Conservation (phyloP, 2,329 filamentous ascomycete genomes). For the Aspergillus pseudotamarii region DNA sequence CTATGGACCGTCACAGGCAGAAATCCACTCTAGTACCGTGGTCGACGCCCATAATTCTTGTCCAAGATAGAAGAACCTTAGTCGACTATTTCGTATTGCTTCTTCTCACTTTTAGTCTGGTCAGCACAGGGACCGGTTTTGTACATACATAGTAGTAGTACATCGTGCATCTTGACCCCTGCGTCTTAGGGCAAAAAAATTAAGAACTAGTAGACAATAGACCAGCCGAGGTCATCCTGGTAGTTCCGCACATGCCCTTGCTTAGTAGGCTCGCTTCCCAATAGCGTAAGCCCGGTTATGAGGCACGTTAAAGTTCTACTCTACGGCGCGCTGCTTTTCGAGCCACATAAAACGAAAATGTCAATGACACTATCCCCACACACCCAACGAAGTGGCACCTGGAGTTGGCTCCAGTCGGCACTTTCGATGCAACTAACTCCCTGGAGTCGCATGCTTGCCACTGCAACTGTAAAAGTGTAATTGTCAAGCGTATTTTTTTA, state of each 20-base stretch:
- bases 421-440: conserved; percentile 6
- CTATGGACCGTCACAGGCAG: too few relatives aligned
- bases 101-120: not conserved
- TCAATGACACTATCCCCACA: conserved; percentile 3
- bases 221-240: conserved; percentile 2
- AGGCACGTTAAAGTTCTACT: conserved; percentile 3
- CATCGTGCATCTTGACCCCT: not conserved
- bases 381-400: conserved; percentile 8
- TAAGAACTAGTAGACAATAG: not conserved
- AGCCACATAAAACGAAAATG: not conserved
- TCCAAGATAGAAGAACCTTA: not conserved
- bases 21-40: not conserved
- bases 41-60: not conserved
- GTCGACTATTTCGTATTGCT: not conserved
- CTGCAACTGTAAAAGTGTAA: conserved; percentile 1
- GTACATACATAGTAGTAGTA: not conserved
- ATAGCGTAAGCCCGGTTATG: conserved; percentile 2
- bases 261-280: conserved; percentile 6
- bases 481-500: conserved; percentile 5
- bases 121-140: not conserved
- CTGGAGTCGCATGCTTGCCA: conserved; percentile 3
- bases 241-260: not conserved
- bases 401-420: conserved; percentile 10
- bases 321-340: not conserved
- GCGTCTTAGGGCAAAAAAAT: not conserved